A percentile compares a stretch with the other conserved stretches of the same genome.
These are phyloP conservation scores for Rhizopogon rudus DNA, from an alignment of 768 basidiomycete genomes.

Conservation along the genomic window DNA sequence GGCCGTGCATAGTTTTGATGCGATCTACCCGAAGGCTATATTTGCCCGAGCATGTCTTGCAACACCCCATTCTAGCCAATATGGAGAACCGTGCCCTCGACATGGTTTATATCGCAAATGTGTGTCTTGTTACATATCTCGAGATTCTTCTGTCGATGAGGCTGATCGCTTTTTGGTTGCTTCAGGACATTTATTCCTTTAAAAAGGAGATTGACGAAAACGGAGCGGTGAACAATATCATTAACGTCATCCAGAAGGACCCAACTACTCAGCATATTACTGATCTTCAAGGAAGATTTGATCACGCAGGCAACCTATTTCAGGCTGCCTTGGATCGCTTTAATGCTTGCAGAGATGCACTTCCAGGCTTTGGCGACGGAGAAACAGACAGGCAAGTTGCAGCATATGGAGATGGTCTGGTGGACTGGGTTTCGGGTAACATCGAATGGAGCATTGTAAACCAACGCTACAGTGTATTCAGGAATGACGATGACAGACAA, in stretches of 20 bases:
- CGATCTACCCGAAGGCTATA: constrained; percentile 21
- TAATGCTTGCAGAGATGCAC: constrained; percentile 12
- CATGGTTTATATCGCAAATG: constrained; percentile 13
- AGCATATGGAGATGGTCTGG: constrained; percentile 20
- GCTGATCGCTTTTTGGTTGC: not conserved
- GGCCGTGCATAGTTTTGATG: constrained; percentile 6
- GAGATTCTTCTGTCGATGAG: not conserved
- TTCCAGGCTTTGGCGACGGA: constrained; percentile 12
- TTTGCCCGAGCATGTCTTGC: constrained; percentile 18
- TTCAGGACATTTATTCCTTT: constrained; percentile 21
- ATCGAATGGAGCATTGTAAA: constrained; percentile 24
- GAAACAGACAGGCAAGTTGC: constrained; percentile 14
- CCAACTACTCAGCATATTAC: constrained; percentile 5
- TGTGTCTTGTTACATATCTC: not conserved
- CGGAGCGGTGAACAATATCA: constrained; percentile 17
- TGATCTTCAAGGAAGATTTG: constrained; percentile 16
- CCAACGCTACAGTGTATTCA: constrained; percentile 22
- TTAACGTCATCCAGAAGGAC: constrained; percentile 20
- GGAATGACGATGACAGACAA: constrained; percentile 15
- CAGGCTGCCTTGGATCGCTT: constrained; percentile 18
- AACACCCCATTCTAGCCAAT: constrained; percentile 15
- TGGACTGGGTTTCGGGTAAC: constrained; percentile 22
- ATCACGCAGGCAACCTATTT: constrained; percentile 16
- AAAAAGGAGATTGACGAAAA: constrained; percentile 18
- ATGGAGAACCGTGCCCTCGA: constrained; percentile 21